These are phyloP conservation scores for Acacia acuminata DNA, from an alignment of 306 rosid genomes.

Conservation along the genomic window DNA sequence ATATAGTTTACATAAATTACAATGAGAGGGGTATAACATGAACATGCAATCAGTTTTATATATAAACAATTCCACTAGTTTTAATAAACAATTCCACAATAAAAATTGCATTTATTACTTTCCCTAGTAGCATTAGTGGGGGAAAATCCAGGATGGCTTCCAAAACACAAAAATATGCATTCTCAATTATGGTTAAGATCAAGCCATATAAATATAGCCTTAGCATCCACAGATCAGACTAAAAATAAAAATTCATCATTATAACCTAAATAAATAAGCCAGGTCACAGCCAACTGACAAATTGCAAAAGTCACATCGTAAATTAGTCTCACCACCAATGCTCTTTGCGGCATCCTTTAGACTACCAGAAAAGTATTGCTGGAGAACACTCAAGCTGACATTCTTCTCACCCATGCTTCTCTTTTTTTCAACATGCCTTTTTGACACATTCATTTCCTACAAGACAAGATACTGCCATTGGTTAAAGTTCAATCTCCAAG, in stretches of 20 bases:
- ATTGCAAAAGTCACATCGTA: not conserved
- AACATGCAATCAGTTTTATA: conserved; percentile 29
- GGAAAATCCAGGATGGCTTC: not conserved
- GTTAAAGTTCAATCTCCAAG: conserved; percentile 30
- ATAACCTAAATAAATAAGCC: conserved; percentile 27
- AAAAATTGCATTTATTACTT: conserved; percentile 16
- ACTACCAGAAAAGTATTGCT: conserved; percentile 93
- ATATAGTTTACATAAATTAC: conserved; percentile 21
- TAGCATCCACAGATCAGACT: conserved; percentile 8
- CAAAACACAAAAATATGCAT: not conserved
- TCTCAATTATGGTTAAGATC: conserved; percentile 22
- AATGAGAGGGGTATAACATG: no score
- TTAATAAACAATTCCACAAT: conserved; percentile 2
- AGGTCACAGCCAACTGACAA: not conserved
- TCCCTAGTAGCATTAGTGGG: not conserved
- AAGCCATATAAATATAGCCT: not conserved
- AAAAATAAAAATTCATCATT: conserved; percentile 3
- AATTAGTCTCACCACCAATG: conserved; percentile 77
- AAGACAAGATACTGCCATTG: conserved; percentile 20
- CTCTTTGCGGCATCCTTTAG: conserved; percentile 96
- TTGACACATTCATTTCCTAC: conserved; percentile 57
- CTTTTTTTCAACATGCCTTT: conserved; percentile 75
- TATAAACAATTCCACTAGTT: conserved; percentile 10
- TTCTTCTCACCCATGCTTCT: conserved; percentile 74
- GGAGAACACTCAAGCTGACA: conserved; percentile 91